Conservation (phyloP, 2,329 filamentous ascomycete genomes). For the Aspergillus arachidicola region DNA sequence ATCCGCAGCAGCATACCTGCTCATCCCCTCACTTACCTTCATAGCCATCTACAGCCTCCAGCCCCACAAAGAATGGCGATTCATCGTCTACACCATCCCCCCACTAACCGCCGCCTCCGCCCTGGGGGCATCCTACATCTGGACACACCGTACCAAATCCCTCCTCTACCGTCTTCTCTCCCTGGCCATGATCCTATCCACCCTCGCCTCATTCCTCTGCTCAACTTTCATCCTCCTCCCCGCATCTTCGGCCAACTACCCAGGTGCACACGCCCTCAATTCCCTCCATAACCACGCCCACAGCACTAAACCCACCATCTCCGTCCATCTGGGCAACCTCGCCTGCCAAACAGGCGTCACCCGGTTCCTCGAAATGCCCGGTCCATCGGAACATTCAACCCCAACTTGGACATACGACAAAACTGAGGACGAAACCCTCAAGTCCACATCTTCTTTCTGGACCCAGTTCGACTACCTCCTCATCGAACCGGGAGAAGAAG, state of each 20-base stretch:
- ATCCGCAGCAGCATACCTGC: conserved; percentile 54
- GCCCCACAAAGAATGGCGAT: conserved; percentile 94
- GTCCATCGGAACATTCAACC: conserved; percentile 14
- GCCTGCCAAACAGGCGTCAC: conserved; percentile 66
- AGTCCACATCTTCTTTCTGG: conserved; percentile 59
- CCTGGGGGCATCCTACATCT: conserved; percentile 71
- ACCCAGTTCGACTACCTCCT: conserved; percentile 60
- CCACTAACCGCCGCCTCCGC: conserved; percentile 77
- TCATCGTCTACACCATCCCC: conserved; percentile 87
- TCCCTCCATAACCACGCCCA: conserved; percentile 39
- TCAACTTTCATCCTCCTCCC: conserved; percentile 73
- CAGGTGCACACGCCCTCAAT: conserved; percentile 77
- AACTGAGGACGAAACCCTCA: conserved; percentile 53
- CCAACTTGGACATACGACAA: conserved; percentile 61
- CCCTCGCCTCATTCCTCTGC: conserved; percentile 60
- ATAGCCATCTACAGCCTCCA: conserved; percentile 80
- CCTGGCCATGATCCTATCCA: conserved; percentile 59
- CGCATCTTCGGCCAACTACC: conserved; percentile 88
- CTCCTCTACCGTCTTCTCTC: conserved; percentile 58
- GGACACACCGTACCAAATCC: conserved; percentile 66
- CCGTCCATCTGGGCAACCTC: conserved; percentile 62
- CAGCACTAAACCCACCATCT: conserved; percentile 30
- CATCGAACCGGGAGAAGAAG: conserved; percentile 48
- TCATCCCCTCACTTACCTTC: conserved; percentile 71
- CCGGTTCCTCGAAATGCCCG: conserved; percentile 55